Base-by-base conservation (phyloP, 805 yeast species). In the Ogataea pilisensis region DNA sequence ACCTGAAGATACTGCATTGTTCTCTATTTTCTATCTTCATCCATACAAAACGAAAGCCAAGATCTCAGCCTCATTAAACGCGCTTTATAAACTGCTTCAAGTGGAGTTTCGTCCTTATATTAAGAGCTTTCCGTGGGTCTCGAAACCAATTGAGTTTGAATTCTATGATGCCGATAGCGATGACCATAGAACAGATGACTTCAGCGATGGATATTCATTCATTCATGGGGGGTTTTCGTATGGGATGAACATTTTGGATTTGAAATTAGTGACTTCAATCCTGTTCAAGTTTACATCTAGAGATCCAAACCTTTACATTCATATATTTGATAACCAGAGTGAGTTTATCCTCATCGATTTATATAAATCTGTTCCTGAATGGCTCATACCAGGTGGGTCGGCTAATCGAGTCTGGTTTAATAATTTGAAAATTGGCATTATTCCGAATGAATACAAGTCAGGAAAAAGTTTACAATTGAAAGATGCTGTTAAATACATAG, bases 341-440 rank as follows among this genome's bases (percentile, higher is more conserved):
- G 87, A 82, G 43, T 71, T 74, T 34, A 37, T 80, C 8, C 53
- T 81, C 34, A 66, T 74, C 8, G 81, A 76, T 44, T 68, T 73
- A 1, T 64, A 71, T 28, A 73, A 76, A 3, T 41, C 47, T 2
- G 43, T 78, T 2, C 79, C 80, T 0, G 50, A 47, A 8, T 74
- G 79, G 73, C 50, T 74, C 8, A 64, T 60, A 6, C 78, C 78
- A 2, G 65, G 60, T 16, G 65, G 60, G 38, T 69, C 81, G 0
- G 51, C 60, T 13, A 77, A 79, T 51, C 60, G 85, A 41, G 56
- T 72, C 2, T 79, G 85, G 85, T 45, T 77, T 8, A 66, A 72
- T 39, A 55, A 65, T 33, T 72, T 72, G 3, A 48, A 58, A 17
- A 51, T 73, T 12, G 50, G 65, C 39, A 46, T 66, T 17, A 66